Evolutionary conservation across 768 basidiomycete genomes (phyloP).

Genomic region (Collybiopsis confluens): DNA sequence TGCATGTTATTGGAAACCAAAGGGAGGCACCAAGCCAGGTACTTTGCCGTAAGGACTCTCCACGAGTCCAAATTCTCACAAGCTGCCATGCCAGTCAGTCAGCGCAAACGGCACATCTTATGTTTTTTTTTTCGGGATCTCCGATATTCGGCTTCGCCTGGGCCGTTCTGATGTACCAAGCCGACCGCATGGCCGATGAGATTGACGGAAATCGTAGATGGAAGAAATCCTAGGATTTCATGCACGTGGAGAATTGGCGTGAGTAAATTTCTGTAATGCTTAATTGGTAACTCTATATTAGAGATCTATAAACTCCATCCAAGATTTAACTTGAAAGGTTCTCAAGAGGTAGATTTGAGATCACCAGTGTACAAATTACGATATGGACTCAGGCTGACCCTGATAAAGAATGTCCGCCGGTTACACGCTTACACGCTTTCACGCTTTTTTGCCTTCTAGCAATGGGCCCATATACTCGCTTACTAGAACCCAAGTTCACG

Average conservation of each 20-base stretch:
- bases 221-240: background rate
- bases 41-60: too few species aligned
- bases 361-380: background rate
- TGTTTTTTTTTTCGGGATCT: too few species aligned
- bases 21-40: too few species aligned
- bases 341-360: background rate
- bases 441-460: background rate
- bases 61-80: too few species aligned
- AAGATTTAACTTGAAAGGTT: background rate
- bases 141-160: too few species aligned
- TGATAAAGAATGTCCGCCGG: slow-evolving; percentile 7
- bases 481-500: background rate
- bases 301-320: slow-evolving; percentile 4
- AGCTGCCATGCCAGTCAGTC: too few species aligned
- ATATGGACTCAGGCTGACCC: background rate
- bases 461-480: background rate
- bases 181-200: too few species aligned
- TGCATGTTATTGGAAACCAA: too few species aligned
- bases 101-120: too few species aligned
- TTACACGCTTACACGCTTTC: background rate
- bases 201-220: too few species aligned
- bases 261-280: background rate
- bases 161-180: too few species aligned
- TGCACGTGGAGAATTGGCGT: slow-evolving; percentile 6
- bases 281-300: slow-evolving; percentile 1